Base-by-base conservation (phyloP, 495 filamentous ascomycete species). In the Bombardia bombarda region DNA sequence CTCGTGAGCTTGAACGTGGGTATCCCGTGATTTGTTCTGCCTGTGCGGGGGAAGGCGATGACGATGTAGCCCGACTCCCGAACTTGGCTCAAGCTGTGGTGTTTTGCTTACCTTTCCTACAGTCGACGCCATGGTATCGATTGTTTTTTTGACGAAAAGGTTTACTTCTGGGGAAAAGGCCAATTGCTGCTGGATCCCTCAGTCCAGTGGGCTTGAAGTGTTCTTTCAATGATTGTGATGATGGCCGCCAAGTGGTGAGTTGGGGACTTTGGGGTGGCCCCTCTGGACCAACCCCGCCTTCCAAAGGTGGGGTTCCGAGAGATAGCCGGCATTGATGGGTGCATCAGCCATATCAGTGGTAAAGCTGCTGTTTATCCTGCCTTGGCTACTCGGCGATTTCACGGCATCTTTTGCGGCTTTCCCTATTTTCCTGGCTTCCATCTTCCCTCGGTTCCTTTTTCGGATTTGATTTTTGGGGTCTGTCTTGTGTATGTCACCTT, bases 81-180 rank as follows among this genome's bases (percentile, higher is more conserved):
- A n/a, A n/a, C n/a, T n/a, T n/a, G n/a, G n/a, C n/a, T n/a, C n/a
- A n/a, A n/a, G n/a, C n/a, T n/a, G n/a, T n/a, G n/a, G n/a, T n/a
- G n/a, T n/a, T n/a, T n/a, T 31, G 8, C 57, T 46, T 40, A 72
- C 70, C 69, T 74, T 67, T 49, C 70, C 70, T 50, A 51, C 70
- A 46, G 70, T 74, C 35, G 57, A 52, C 38, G 68, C 63, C 70
- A 73, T 73, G 37, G 37, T 60, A 41, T 49, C 39, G 25, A 38
- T n/a, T n/a, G n/a, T n/a, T n/a, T n/a, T n/a, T n/a, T n/a, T n/a
- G n/a, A n/a, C n/a, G n/a, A n/a, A n/a, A n/a, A n/a, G n/a, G n/a
- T n/a, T n/a, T n/a, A n/a, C n/a, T n/a, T n/a, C n/a, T n/a, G n/a
- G n/a, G n/a, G n/a, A n/a, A n/a, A n/a, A n/a, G n/a, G n/a, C n/a